These are phyloP conservation scores for Penicillium sp. DNA, from an alignment of 2,329 filamentous ascomycete genomes.

Conservation along the genomic window DNA sequence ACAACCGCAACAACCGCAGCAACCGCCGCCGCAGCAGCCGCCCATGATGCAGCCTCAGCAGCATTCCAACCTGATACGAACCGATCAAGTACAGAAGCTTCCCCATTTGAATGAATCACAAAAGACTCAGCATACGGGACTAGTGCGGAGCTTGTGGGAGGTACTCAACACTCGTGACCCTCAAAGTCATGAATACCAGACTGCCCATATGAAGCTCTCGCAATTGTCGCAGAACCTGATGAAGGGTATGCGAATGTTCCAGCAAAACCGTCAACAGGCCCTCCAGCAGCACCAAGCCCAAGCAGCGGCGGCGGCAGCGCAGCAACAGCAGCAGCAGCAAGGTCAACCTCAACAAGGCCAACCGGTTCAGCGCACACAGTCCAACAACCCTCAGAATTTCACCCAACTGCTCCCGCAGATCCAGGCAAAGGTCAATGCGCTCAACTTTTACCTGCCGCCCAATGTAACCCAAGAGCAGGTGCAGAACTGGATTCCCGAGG, in stretches of 20 bases:
- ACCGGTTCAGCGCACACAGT: constrained; percentile 27
- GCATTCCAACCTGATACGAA: constrained; percentile 45
- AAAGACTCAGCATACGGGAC: constrained; percentile 51
- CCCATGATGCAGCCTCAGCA: constrained; percentile 33
- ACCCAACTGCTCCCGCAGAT: constrained; percentile 42
- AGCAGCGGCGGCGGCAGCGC: constrained; percentile 1
- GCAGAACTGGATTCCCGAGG: constrained; percentile 43
- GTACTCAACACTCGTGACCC: constrained; percentile 45
- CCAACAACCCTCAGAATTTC: constrained; percentile 36
- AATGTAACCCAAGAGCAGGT: constrained; percentile 40
- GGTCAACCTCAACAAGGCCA: constrained; percentile 21
- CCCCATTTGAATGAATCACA: constrained; percentile 49
- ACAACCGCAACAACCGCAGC: background rate
- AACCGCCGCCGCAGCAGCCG: background rate
- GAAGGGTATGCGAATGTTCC: constrained; percentile 46
- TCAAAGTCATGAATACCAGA: constrained; percentile 46
- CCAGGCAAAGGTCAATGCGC: constrained; percentile 41
- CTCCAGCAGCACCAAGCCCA: constrained; percentile 8
- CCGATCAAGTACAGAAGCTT: constrained; percentile 49
- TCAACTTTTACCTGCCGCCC: constrained; percentile 42
- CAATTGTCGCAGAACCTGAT: constrained; percentile 49
- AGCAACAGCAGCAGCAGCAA: constrained; percentile 23
- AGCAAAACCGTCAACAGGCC: constrained; percentile 35
- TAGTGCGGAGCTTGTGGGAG: constrained; percentile 52
- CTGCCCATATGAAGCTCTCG: constrained; percentile 47